phyloP scores from a whole-genome alignment of 148 eudicot species.

The Nyssa sinensis region DNA sequence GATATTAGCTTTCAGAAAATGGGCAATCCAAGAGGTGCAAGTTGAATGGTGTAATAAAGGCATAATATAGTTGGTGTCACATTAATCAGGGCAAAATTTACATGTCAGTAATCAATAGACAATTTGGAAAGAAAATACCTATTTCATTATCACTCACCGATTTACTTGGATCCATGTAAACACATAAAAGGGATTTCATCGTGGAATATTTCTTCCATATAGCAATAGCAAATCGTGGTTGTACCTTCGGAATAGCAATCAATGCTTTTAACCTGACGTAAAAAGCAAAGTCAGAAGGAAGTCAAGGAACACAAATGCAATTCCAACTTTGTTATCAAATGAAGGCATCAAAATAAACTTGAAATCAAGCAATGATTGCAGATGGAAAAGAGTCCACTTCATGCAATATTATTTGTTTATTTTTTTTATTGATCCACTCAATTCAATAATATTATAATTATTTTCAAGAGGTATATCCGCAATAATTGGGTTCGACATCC shows the following conservation, averaged over 20 bases:
- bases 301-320: neutral
- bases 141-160: conserved; percentile 53
- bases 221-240: conserved; percentile 85
- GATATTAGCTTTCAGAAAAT: neutral
- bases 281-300: conserved; percentile 1
- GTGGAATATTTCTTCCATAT: conserved; percentile 83
- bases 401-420: neutral
- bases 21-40: neutral
- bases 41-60: neutral
- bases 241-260: conserved; percentile 91
- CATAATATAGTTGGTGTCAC: conserved; percentile 4
- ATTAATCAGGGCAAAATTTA: neutral
- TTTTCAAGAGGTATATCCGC: neutral
- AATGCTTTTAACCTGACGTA: conserved; percentile 83
- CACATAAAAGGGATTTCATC: conserved; percentile 77
- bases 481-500: neutral
- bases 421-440: neutral
- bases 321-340: neutral
- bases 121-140: neutral
- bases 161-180: conserved; percentile 84
- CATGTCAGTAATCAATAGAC: neutral
- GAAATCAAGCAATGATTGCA: neutral
- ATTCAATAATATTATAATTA: neutral
- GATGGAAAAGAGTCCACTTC: neutral
- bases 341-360: conserved; percentile 1